Evolutionary conservation across 169 alveolate species (phyloP).

Genomic region (Eimeria falciformis): DNA sequence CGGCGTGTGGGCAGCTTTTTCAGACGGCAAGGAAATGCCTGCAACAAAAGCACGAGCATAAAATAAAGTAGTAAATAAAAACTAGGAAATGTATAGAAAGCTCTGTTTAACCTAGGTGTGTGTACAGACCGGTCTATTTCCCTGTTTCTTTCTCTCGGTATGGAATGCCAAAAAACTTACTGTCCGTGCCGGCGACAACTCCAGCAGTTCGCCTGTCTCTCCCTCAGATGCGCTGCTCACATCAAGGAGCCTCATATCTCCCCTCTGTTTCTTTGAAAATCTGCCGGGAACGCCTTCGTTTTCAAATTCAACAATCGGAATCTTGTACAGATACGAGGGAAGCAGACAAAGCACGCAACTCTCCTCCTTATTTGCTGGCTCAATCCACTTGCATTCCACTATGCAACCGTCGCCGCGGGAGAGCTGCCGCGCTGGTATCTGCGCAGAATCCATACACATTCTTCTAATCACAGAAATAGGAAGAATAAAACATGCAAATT

Average conservation of each 20-base stretch:
- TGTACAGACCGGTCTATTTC: no score
- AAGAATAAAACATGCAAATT: neutral
- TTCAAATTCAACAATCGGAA: neutral
- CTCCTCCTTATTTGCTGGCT: neutral
- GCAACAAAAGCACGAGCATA: neutral
- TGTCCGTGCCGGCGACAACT: neutral
- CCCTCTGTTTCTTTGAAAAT: neutral
- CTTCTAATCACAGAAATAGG: no score
- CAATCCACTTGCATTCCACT: conserved; percentile 34
- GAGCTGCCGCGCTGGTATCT: conserved; percentile 39
- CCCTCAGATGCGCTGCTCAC: conserved; percentile 47
- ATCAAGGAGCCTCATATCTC: neutral
- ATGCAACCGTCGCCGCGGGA: conserved; percentile 42
- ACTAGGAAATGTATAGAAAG: neutral
- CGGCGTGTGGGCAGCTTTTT: conserved; percentile 8
- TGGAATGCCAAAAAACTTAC: neutral
- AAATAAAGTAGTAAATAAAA: no score
- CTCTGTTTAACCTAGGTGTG: no score
- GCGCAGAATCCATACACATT: neutral
- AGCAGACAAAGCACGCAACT: conserved; percentile 14
- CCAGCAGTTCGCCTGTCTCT: conserved; percentile 5
- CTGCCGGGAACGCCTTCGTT: neutral
- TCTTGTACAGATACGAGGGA: neutral
- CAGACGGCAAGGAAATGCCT: conserved; percentile 12
- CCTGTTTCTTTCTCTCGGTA: no score